Conservation (phyloP, 345 rosid species). For the Citrus unshiu region DNA sequence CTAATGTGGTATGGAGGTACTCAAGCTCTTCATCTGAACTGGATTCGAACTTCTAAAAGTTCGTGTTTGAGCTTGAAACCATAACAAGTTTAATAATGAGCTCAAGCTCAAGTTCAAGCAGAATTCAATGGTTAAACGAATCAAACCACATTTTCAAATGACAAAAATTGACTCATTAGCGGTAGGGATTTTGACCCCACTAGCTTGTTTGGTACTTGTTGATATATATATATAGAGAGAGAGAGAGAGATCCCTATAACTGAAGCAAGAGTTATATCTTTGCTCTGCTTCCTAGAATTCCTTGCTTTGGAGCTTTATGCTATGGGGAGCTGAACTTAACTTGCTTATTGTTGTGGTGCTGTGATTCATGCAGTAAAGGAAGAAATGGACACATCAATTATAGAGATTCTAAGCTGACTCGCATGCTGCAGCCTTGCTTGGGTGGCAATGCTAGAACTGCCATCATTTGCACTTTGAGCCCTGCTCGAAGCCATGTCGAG, state of each 20-base stretch:
- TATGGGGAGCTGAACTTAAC: not conserved
- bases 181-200: not conserved
- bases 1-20: not conserved
- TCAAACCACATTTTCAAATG: not conserved
- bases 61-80: not conserved
- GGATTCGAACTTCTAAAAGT: not conserved
- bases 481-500: slow-evolving; percentile 95
- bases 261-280: not conserved
- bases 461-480: slow-evolving; percentile 93
- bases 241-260: not conserved
- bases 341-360: slow-evolving; percentile 14
- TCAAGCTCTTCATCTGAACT: not conserved
- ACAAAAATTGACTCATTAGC: not conserved
- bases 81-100: too few relatives aligned
- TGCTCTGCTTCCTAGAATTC: not conserved
- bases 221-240: too few relatives aligned
- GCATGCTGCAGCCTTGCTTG: slow-evolving; percentile 88
- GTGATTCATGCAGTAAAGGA: slow-evolving; percentile 66
- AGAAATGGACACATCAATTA: slow-evolving; percentile 91
- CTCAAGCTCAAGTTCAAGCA: not conserved
- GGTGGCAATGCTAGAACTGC: slow-evolving; percentile 99
- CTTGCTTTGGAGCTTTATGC: not conserved
- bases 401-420: slow-evolving; percentile 94
- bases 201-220: not conserved
- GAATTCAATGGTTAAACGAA: not conserved